Evolutionary conservation across 768 basidiomycete species (phyloP).

Genomic region (Coprinopsis cinerea): DNA sequence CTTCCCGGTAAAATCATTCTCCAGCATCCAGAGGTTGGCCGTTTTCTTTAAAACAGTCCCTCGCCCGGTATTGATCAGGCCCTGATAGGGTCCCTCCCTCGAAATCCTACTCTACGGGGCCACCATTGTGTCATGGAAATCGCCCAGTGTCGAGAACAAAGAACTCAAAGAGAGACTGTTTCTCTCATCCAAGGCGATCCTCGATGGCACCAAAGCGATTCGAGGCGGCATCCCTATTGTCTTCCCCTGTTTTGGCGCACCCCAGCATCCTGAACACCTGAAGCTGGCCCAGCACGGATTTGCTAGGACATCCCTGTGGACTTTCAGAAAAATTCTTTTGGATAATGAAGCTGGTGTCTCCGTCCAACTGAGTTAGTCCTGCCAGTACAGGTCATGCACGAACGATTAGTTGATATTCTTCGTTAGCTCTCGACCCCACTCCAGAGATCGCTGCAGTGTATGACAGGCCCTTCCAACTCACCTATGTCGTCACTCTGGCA

Average conservation of each 20-base stretch:
- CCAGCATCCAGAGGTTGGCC: slow-evolving; percentile 55
- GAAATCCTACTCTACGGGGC: slow-evolving; percentile 79
- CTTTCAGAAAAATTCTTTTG: slow-evolving; percentile 52
- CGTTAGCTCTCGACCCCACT: slow-evolving; percentile 58
- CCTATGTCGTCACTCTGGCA: slow-evolving; percentile 76
- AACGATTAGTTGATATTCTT: not conserved
- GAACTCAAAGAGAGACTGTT: slow-evolving; percentile 66
- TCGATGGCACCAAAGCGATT: slow-evolving; percentile 77
- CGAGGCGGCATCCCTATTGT: slow-evolving; percentile 55
- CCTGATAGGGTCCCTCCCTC: slow-evolving; percentile 52
- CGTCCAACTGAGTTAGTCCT: slow-evolving; percentile 64
- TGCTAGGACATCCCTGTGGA: slow-evolving; percentile 75
- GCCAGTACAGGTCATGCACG: slow-evolving; percentile 3
- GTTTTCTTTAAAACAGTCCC: not conserved
- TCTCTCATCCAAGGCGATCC: slow-evolving; percentile 68
- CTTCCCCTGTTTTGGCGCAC: slow-evolving; percentile 88
- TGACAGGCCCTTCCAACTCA: slow-evolving; percentile 60
- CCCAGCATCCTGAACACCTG: slow-evolving; percentile 64
- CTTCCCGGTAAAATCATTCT: slow-evolving; percentile 39
- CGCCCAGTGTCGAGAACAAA: slow-evolving; percentile 29
- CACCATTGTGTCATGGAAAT: slow-evolving; percentile 83
- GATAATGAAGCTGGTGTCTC: slow-evolving; percentile 70
- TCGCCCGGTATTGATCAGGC: not conserved
- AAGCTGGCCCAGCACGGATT: slow-evolving; percentile 87
- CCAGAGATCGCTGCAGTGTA: slow-evolving; percentile 53